Percentiles rank a stretch among this genome's conserved stretches.
Evolutionary conservation across 164 flowering plant genomes (phyloP).

Genomic region (Cinnamomum chago): DNA sequence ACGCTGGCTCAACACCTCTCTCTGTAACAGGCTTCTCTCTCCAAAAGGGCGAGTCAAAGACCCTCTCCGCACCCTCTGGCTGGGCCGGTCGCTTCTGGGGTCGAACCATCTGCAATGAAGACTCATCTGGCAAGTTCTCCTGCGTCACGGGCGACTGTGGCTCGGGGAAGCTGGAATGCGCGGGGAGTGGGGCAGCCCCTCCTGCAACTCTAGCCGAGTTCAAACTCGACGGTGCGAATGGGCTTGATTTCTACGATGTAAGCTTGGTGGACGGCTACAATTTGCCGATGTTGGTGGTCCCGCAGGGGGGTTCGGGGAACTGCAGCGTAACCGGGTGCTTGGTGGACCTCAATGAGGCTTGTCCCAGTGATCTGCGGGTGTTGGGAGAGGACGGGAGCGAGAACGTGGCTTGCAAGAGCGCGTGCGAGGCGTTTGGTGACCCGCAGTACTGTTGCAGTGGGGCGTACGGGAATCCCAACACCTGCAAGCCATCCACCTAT

Average conservation of each 20-base stretch:
- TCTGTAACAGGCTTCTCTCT: conserved; percentile 74
- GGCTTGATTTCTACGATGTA: conserved; percentile 78
- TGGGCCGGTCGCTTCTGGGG: conserved; percentile 98
- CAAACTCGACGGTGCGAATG: conserved; percentile 64
- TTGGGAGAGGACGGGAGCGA: conserved; percentile 22
- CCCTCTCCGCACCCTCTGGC: conserved; percentile 42
- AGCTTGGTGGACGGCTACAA: conserved; percentile 90
- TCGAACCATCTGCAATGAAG: conserved; percentile 58
- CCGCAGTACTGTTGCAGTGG: conserved; percentile 83
- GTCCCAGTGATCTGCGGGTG: conserved; percentile 63
- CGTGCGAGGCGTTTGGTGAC: conserved; percentile 70
- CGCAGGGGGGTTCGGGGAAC: conserved; percentile 59
- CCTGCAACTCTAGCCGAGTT: conserved; percentile 93
- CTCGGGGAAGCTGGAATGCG: conserved; percentile 67
- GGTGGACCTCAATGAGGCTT: conserved; percentile 59
- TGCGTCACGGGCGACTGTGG: conserved; percentile 92
- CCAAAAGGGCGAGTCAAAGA: conserved; percentile 36
- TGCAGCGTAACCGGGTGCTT: conserved; percentile 66
- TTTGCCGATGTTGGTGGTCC: conserved; percentile 60
- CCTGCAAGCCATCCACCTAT: conserved; percentile 66
- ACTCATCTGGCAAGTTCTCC: conserved; percentile 56
- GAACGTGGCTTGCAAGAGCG: conserved; percentile 71
- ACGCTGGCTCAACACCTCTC: conserved; percentile 59
- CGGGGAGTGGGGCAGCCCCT: conserved; percentile 62
- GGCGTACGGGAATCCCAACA: conserved; percentile 51